Conservation (phyloP, 306 rosid species). For the Castanea mollissima region DNA sequence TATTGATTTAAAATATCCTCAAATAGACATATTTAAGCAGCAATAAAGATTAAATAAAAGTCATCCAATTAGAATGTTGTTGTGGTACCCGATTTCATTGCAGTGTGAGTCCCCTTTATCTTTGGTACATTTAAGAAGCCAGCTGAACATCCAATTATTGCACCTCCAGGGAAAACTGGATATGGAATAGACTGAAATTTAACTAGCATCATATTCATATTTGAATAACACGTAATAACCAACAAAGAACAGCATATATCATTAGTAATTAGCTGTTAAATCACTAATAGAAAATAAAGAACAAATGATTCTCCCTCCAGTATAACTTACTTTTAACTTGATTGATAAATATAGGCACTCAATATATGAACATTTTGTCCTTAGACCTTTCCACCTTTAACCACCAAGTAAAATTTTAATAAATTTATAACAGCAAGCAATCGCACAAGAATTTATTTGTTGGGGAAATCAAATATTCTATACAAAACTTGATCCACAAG, state of each 20-base stretch:
- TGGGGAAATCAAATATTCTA: background rate
- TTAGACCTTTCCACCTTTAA: slow-evolving; percentile 14
- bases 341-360: background rate
- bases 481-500: background rate
- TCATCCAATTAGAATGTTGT: slow-evolving; percentile 1
- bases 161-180: slow-evolving; percentile 99
- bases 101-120: slow-evolving; percentile 94
- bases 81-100: slow-evolving; percentile 88
- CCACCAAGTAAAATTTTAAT: slow-evolving; percentile 3
- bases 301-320: background rate
- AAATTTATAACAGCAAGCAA: slow-evolving; percentile 21
- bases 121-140: slow-evolving; percentile 94
- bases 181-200: slow-evolving; percentile 99
- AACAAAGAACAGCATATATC: slow-evolving; percentile 9
- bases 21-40: slow-evolving; percentile 3
- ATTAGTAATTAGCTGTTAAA: background rate
- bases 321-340: slow-evolving; percentile 14
- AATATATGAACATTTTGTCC: background rate
- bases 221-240: slow-evolving; percentile 27
- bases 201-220: slow-evolving; percentile 64
- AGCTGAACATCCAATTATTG: slow-evolving; percentile 89
- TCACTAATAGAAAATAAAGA: background rate
- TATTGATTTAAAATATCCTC: background rate
- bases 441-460: slow-evolving; percentile 10
- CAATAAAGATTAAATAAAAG: background rate